phyloP scores from a whole-genome alignment of 495 filamentous ascomycete species.

The Penicillium waksmanii region DNA sequence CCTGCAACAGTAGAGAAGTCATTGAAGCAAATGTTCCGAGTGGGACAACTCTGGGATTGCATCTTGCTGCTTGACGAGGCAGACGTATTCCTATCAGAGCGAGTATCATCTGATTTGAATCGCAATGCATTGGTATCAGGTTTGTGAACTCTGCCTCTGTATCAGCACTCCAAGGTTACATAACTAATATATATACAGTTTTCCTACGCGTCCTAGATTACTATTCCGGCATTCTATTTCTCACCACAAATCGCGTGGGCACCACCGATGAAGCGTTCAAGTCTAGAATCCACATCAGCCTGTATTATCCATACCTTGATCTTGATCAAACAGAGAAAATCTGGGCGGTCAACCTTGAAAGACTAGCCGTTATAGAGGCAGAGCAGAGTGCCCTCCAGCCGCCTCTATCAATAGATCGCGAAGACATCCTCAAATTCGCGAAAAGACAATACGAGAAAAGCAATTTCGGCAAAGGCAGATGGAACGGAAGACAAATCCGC shows the following conservation, averaged over 20 bases:
- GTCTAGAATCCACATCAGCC: conserved; percentile 52
- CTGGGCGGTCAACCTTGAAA: neutral
- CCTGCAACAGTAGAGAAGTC: conserved; percentile 52
- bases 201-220: conserved; percentile 14
- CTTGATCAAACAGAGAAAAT: conserved; percentile 1
- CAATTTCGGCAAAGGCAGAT: neutral
- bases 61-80: conserved; percentile 45
- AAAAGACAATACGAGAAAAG: conserved; percentile 4
- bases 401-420: neutral
- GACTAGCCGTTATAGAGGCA: neutral
- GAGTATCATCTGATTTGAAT: neutral
- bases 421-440: conserved; percentile 1
- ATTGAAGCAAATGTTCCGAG: conserved; percentile 49
- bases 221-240: conserved; percentile 54
- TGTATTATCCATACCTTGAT: conserved; percentile 21
- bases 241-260: conserved; percentile 58
- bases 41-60: conserved; percentile 54
- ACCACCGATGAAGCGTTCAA: conserved; percentile 57
- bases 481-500: conserved; percentile 15
- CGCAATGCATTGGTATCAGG: conserved; percentile 10
- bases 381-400: neutral
- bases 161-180: neutral
- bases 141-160: neutral
- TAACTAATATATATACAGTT: conserved; percentile 3
- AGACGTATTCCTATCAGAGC: conserved; percentile 9